A percentile compares a stretch with the other conserved stretches of the same genome.
phyloP scores from a whole-genome alignment of 768 basidiomycete species.

The Candolleomyces efflorescens region DNA sequence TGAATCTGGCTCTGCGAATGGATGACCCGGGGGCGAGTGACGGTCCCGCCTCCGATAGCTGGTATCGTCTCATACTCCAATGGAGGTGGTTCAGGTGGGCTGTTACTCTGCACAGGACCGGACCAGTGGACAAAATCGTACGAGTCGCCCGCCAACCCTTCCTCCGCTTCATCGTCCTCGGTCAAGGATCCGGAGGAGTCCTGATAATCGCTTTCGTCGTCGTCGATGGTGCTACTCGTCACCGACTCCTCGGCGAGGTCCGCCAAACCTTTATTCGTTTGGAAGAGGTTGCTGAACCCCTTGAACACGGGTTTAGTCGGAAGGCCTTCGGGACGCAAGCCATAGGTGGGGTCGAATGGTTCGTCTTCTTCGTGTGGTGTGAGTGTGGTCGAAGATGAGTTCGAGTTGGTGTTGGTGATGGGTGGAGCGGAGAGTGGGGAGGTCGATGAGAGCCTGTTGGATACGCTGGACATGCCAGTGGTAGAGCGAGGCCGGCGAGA shows the following conservation, averaged over 20 bases:
- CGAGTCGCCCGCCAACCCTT: constrained; percentile 39
- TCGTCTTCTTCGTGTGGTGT: constrained; percentile 46
- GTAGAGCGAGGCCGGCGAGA: constrained; percentile 33
- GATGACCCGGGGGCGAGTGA: constrained; percentile 79
- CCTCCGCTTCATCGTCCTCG: too few relatives aligned
- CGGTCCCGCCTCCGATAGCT: constrained; percentile 86
- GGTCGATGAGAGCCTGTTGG: constrained; percentile 25
- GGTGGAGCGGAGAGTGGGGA: constrained; percentile 18
- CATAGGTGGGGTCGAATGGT: constrained; percentile 95
- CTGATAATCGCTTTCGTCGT: constrained; percentile 37
- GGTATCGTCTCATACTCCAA: constrained; percentile 84
- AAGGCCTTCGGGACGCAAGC: constrained; percentile 86
- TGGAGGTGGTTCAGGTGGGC: constrained; percentile 42
- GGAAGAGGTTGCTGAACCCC: constrained; percentile 72
- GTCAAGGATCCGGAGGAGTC: constrained; percentile 3
- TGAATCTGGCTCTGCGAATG: constrained; percentile 82
- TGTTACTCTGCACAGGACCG: constrained; percentile 37
- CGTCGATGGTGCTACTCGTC: constrained; percentile 29
- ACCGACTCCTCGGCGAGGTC: constrained; percentile 72
- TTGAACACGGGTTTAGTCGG: constrained; percentile 81
- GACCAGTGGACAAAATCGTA: constrained; percentile 69
- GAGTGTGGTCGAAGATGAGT: constrained; percentile 15
- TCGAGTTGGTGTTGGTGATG: constrained; percentile 9
- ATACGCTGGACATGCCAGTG: constrained; percentile 34
- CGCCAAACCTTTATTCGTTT: constrained; percentile 63